Evolutionary conservation across 2,329 filamentous ascomycete species (phyloP).

Genomic region (Aspergillus transmontanensis): DNA sequence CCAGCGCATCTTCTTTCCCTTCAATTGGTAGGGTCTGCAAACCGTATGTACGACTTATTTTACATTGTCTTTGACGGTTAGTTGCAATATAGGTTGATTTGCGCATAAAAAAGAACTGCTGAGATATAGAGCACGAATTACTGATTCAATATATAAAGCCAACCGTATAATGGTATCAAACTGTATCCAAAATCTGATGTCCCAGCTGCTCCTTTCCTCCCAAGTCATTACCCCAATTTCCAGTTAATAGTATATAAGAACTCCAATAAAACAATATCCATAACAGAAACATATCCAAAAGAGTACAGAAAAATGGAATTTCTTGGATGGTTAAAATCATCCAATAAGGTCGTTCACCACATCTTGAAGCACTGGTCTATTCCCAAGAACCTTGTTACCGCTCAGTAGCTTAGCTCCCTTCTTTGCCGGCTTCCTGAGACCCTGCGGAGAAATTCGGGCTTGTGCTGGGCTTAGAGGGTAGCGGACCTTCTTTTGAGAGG

Average conservation of each 20-base stretch:
- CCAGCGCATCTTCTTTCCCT: neutral
- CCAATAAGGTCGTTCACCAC: constrained; percentile 68
- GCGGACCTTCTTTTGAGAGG: constrained; percentile 25
- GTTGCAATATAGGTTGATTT: no score
- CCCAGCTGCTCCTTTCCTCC: neutral
- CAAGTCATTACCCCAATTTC: neutral
- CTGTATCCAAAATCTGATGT: neutral
- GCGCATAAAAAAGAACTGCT: neutral
- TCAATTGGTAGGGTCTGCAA: neutral
- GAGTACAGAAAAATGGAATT: neutral
- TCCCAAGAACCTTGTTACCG: constrained; percentile 60
- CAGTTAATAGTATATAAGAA: neutral
- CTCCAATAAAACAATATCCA: constrained; percentile 1
- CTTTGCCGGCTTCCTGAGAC: constrained; percentile 58
- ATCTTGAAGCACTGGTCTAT: constrained; percentile 70
- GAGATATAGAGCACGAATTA: neutral
- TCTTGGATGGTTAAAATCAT: constrained; percentile 17
- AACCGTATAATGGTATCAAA: neutral
- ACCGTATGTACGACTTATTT: neutral
- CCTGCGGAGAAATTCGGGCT: constrained; percentile 29
- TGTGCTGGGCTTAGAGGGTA: constrained; percentile 36
- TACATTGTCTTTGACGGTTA: neutral
- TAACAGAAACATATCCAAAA: neutral
- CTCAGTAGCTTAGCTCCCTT: constrained; percentile 59
- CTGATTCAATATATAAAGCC: neutral